A percentile compares a stretch with the other conserved stretches of the same genome.
Evolutionary conservation across 2,329 filamentous ascomycete species (phyloP).

Genomic region (Monilinia fructigena): DNA sequence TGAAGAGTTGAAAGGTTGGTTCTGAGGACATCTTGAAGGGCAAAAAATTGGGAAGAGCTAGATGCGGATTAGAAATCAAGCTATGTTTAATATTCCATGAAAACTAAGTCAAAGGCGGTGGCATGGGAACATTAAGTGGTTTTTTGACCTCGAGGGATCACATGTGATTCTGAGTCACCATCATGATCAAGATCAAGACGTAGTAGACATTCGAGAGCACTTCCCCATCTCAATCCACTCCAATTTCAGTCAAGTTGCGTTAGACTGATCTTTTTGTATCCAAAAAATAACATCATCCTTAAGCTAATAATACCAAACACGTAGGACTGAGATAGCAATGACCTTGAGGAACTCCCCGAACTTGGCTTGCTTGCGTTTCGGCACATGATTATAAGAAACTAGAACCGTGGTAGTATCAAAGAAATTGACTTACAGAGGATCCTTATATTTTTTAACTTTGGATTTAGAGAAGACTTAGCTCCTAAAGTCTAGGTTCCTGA

Average conservation of each 20-base stretch:
- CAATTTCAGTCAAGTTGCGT: not conserved
- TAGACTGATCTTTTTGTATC: not conserved
- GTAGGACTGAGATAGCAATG: not conserved
- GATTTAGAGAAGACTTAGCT: not conserved
- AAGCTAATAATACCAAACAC: too few species aligned
- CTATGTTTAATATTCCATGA: not conserved
- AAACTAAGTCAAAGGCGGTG: too few species aligned
- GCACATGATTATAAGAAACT: not conserved
- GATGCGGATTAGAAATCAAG: not conserved
- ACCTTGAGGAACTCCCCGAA: too few species aligned
- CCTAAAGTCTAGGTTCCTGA: not conserved
- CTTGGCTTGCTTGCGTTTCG: too few species aligned
- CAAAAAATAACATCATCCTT: not conserved
- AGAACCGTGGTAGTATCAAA: too few species aligned
- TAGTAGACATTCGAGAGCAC: not conserved
- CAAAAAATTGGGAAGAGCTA: not conserved
- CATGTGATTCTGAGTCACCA: constrained; percentile 2
- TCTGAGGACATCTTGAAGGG: not conserved
- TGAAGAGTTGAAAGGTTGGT: constrained; percentile 59
- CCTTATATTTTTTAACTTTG: not conserved
- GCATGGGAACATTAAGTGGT: not conserved
- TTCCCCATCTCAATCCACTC: not conserved
- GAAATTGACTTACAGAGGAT: not conserved
- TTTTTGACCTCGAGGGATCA: not conserved
- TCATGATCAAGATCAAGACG: not conserved